A percentile compares a stretch with the other conserved stretches of the same genome.
These are phyloP conservation scores for Pseudogymnoascus sp. DNA, from an alignment of 2,329 filamentous ascomycete genomes.

Conservation along the genomic window DNA sequence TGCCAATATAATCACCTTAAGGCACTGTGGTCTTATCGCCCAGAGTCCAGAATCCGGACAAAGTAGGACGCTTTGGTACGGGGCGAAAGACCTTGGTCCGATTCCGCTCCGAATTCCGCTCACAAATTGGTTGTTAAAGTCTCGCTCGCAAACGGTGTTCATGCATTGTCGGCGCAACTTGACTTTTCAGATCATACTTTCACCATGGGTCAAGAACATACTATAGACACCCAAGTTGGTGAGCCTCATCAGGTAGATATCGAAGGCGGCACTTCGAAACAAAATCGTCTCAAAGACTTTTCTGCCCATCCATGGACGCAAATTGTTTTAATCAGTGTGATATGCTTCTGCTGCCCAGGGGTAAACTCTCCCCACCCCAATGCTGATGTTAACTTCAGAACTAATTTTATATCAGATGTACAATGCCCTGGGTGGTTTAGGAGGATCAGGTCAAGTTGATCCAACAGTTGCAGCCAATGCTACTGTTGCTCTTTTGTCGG, in stretches of 20 bases:
- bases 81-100: too few relatives aligned
- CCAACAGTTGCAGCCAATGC: slow-evolving; percentile 39
- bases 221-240: too few relatives aligned
- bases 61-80: too few relatives aligned
- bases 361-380: slow-evolving; percentile 20
- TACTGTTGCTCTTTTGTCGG: slow-evolving; percentile 37
- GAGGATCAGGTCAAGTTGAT: slow-evolving; percentile 40
- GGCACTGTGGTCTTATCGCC: too few relatives aligned
- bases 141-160: too few relatives aligned
- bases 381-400: neutral
- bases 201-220: too few relatives aligned
- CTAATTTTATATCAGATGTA: slow-evolving; percentile 34
- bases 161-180: too few relatives aligned
- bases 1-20: too few relatives aligned
- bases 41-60: too few relatives aligned
- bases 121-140: too few relatives aligned
- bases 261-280: neutral
- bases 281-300: slow-evolving; percentile 18
- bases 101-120: too few relatives aligned
- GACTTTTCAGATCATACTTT: too few relatives aligned
- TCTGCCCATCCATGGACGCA: slow-evolving; percentile 41
- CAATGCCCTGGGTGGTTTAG: slow-evolving; percentile 39
- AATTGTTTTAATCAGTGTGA: slow-evolving; percentile 41
- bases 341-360: slow-evolving; percentile 42
- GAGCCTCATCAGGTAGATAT: neutral